phyloP scores from a whole-genome alignment of 331 rosid species.

The Malus hybrid region DNA sequence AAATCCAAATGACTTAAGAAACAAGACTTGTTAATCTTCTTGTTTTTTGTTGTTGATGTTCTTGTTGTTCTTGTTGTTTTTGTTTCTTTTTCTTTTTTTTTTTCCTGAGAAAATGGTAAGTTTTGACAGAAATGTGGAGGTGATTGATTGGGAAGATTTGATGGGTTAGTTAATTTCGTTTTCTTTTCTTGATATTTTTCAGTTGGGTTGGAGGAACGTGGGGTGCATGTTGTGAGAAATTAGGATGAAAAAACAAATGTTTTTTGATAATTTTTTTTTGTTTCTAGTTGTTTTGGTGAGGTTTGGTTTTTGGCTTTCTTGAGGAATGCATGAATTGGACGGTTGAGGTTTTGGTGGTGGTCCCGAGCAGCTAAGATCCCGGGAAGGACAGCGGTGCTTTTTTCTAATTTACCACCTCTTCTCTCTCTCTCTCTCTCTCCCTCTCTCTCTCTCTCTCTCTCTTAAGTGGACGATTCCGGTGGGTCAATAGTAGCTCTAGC shows the following conservation, averaged over 20 bases:
- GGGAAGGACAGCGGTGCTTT: constrained; percentile 38
- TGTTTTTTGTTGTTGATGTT: not conserved
- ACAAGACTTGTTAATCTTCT: not conserved
- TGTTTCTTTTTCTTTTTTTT: not conserved
- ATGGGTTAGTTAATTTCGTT: constrained; percentile 8
- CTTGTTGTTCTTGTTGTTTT: not conserved
- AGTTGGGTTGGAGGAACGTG: constrained; percentile 49
- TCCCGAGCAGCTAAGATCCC: constrained; percentile 52
- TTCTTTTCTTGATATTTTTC: constrained; percentile 8
- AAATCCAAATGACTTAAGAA: constrained; percentile 14
- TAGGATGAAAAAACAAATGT: constrained; percentile 11
- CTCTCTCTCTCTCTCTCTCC: not conserved
- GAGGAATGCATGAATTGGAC: constrained; percentile 23
- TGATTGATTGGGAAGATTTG: constrained; percentile 17
- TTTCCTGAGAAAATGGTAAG: constrained; percentile 11
- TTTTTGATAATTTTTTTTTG: not conserved
- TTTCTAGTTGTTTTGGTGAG: not conserved
- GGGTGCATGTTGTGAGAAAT: constrained; percentile 65
- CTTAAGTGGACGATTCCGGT: constrained; percentile 15
- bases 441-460: constrained; percentile 8
- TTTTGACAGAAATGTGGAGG: constrained; percentile 35
- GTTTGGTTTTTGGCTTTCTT: constrained; percentile 4
- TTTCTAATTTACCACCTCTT: constrained; percentile 15
- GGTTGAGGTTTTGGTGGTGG: constrained; percentile 50
- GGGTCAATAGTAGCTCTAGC: not conserved